Evolutionary conservation across 768 basidiomycete genomes (phyloP), one percentile per base, ranked within the genome.

Genomic region (Mycena vitilis): DNA sequence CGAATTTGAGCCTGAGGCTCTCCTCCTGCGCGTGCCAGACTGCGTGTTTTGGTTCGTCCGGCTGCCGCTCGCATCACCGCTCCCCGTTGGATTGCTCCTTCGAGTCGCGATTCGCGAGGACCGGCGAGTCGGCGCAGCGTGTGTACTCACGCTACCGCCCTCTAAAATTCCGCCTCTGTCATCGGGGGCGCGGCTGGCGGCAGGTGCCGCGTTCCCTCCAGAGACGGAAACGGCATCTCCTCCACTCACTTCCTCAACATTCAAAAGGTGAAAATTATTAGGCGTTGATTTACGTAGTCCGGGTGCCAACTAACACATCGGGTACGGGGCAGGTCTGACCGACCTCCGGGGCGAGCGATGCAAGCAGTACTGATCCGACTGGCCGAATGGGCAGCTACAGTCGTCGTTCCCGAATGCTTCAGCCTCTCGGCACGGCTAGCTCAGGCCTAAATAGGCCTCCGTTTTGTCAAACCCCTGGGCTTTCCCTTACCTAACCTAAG

Each of bases 211-310:
- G 23, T 15, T 63, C 53, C 42, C 61, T 63, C 62, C 13, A 55
- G 62, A 25, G 53, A 25, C 53, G 54, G 62, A 56, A 47, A 45
- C 51, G 42, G 42, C 38, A 63, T 47, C 44, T 36, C 44, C 53
- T 23, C 42, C 53, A 62, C 51, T 56, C 62, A 55, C 36, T 37
- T 63, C 62, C 62, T 63, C 62, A 38, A 63, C 44, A 16, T 55
- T 34, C 44, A 63, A 53, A 44, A 63, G 22, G 53, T 54, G 2
- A 54, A 63, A 63, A 44, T 3, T 10, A 34, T 6, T 25, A 42
- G 60, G 38, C 16, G 60, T 62, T 62, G 60, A 53, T 2, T 15
- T 62, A 42, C 37, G 25, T 30, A 52, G 4, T 22, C 60, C 25
- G 51, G 40, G 40, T 20, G 16, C 40, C 60, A 62, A 53, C 60